Base-by-base conservation (phyloP, 2,329 filamentous ascomycete genomes). In the Trichophyton schoenleinii region DNA sequence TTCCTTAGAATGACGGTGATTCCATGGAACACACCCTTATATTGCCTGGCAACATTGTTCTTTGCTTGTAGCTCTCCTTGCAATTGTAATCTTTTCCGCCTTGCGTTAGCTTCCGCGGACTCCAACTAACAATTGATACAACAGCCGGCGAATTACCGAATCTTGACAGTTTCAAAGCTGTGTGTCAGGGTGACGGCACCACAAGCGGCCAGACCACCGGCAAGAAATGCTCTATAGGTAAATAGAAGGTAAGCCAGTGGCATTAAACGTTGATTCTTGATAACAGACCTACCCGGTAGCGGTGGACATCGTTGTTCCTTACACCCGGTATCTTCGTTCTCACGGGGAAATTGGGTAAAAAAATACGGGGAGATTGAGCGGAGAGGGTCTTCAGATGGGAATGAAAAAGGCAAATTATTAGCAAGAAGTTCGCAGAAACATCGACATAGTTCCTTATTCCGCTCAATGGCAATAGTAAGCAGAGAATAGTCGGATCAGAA, bases 161-260 rank as follows among this genome's bases (percentile, higher is more conserved):
- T 97, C 83, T 99, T 99, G 73, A 99, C 91, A 11, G 92, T 97
- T 78, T 99, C 94, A 78, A 97, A 97, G 62, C 91, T 91, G 76
- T 99, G 94, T 58, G 94, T 97, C 66, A 95, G 91, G 46, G 92
- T 97, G 62, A 99, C 94, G 66, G 94, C 94, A 71, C 94, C 94
- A 77, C 92, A 97, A 66, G 94, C 94, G 72, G 94, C 94, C 71
- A 99, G 88, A 72, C 94, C 94, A 73, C 94, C 94, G 62, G 94
- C 92, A 70, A 97, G 85, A 80, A 99, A 99, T 64, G 91, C 89
- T 67, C 91, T 84, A 60, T 20, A 18, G n/a, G 36, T 3, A 8
- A 28, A 20, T 15, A 13, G 49, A 34, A 55, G 11, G 22, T 55
- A 15, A 55, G 49, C 28, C 15, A 8, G 18, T 15, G 8, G 49